Conservation (phyloP, 2,329 filamentous ascomycete genomes). For the Eutypella sp. region DNA sequence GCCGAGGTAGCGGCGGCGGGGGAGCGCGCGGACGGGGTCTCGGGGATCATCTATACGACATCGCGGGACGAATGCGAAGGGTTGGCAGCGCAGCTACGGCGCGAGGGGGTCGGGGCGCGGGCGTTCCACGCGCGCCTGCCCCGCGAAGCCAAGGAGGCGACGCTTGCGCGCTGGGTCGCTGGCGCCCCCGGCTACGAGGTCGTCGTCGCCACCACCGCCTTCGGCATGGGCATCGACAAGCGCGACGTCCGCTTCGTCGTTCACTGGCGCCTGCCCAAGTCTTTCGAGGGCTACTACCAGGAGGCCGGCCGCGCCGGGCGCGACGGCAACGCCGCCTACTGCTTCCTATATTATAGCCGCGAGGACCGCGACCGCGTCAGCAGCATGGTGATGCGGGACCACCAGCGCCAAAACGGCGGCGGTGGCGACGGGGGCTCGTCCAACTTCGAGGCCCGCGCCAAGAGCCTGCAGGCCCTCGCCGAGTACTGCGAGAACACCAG, state of each 20-base stretch:
- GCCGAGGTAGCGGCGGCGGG: conserved; percentile 50
- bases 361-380: conserved; percentile 77
- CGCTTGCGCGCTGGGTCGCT: conserved; percentile 65
- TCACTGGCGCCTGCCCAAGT: conserved; percentile 91
- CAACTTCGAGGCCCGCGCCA: conserved; percentile 47
- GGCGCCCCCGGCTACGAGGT: conserved; percentile 77
- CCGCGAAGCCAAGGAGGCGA: conserved; percentile 65
- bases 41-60: conserved; percentile 76
- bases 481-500: conserved; percentile 75
- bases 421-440: conserved; percentile 37
- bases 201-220: conserved; percentile 91
- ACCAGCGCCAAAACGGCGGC: conserved; percentile 34
- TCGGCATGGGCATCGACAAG: conserved; percentile 98
- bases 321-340: conserved; percentile 81
- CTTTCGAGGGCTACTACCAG: conserved; percentile 94
- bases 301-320: conserved; percentile 88
- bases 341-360: conserved; percentile 85
- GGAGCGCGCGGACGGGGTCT: conserved; percentile 58
- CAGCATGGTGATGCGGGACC: conserved; percentile 47
- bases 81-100: conserved; percentile 59
- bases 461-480: conserved; percentile 64
- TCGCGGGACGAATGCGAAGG: conserved; percentile 70
- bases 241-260: conserved; percentile 90
- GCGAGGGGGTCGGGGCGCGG: conserved; percentile 67
- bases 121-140: conserved; percentile 68